These are phyloP conservation scores for Chimonanthus praecox DNA, from an alignment of 164 flowering plant species.

Conservation along the genomic window DNA sequence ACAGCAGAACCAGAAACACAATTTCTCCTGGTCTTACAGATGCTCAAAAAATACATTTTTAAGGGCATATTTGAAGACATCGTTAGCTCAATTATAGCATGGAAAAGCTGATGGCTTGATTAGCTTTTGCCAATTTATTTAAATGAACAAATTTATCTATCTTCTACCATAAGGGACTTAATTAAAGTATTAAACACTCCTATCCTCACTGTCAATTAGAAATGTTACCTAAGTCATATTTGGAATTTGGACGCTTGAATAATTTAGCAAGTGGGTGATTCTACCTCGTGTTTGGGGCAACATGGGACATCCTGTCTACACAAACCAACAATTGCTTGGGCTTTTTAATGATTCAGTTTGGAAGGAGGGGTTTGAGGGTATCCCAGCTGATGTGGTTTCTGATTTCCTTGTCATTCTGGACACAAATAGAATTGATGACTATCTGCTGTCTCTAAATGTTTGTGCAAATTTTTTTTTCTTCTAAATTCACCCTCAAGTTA, in stretches of 20 bases:
- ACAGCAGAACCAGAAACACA: background rate
- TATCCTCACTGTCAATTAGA: background rate
- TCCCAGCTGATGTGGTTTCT: background rate
- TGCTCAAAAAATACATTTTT: background rate
- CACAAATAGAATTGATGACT: background rate
- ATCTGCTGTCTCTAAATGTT: no score
- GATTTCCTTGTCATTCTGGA: background rate
- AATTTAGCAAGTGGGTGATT: no score
- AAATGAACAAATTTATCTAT: background rate
- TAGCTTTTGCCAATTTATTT: background rate
- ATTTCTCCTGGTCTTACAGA: no score
- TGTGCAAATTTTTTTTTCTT: no score
- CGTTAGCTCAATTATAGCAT: background rate
- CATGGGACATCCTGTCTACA: no score
- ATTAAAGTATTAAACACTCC: no score
- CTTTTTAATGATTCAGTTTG: background rate
- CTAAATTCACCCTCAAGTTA: no score
- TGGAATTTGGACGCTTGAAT: background rate
- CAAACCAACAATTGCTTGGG: no score
- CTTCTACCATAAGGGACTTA: background rate
- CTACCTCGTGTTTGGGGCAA: no score
- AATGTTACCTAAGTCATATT: background rate
- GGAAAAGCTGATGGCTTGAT: background rate
- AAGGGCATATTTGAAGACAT: background rate
- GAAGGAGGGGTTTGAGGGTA: background rate